Conservation (phyloP, 306 rosid genomes). For the Trifolium subterraneum region DNA sequence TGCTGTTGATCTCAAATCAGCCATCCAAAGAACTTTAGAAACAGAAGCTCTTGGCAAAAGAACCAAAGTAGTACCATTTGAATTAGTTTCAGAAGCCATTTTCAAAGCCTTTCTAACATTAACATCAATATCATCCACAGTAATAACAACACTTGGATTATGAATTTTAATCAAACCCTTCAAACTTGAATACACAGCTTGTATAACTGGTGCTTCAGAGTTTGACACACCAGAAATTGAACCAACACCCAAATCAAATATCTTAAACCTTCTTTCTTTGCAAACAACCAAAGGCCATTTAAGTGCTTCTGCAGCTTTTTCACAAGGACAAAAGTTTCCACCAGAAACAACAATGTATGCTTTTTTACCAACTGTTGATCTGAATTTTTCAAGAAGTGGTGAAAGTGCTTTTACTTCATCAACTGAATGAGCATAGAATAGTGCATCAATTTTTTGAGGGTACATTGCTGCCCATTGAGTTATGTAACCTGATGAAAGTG, state of each 20-base stretch:
- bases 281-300: conserved; percentile 85
- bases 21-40: conserved; percentile 92
- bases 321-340: conserved; percentile 73
- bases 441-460: conserved; percentile 91
- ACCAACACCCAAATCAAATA: conserved; percentile 74
- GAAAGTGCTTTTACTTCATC: conserved; percentile 77
- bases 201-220: conserved; percentile 82
- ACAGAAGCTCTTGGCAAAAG: conserved; percentile 75
- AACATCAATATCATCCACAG: conserved; percentile 71
- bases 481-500: conserved; percentile 82
- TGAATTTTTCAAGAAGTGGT: conserved; percentile 85
- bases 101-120: conserved; percentile 81
- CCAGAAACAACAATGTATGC: conserved; percentile 88
- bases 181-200: conserved; percentile 83
- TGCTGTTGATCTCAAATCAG: conserved; percentile 83
- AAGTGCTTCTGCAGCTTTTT: conserved; percentile 72
- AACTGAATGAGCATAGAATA: conserved; percentile 85
- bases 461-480: conserved; percentile 97
- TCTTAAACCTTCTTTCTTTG: conserved; percentile 82
- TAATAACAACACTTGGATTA: conserved; percentile 81
- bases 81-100: conserved; percentile 76
- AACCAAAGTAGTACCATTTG: conserved; percentile 68
- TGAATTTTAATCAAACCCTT: conserved; percentile 91
- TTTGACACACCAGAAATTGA: conserved; percentile 72
- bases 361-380: conserved; percentile 81